These are phyloP conservation scores for Monoraphidium neglectum DNA, from an alignment of 139 green algal species.

Conservation along the genomic window DNA sequence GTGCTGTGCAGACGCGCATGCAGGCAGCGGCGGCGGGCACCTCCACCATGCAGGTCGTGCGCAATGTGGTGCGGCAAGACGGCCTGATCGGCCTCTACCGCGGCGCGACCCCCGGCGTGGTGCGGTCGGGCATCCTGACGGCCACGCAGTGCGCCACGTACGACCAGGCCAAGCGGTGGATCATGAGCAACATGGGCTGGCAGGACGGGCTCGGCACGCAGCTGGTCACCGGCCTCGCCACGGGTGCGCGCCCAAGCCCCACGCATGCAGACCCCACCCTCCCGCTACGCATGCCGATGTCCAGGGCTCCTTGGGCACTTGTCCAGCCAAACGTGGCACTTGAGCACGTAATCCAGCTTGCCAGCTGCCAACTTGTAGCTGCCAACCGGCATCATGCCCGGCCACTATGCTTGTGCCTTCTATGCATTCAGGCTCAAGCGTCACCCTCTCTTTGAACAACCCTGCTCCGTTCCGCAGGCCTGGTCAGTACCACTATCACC, in stretches of 20 bases:
- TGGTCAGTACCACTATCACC: slow-evolving; percentile 72
- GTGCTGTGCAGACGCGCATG: neutral
- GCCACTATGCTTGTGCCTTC: too few species aligned
- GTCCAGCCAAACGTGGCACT: too few species aligned
- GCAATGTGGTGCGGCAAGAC: neutral
- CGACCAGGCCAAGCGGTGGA: slow-evolving; percentile 60
- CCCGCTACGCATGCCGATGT: too few species aligned
- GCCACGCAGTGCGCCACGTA: slow-evolving; percentile 78
- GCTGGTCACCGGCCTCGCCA: slow-evolving; percentile 12
- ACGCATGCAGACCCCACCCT: too few species aligned
- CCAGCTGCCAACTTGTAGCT: too few species aligned
- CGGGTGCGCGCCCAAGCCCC: too few species aligned
- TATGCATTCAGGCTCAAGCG: too few species aligned
- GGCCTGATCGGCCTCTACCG: neutral
- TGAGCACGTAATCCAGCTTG: too few species aligned
- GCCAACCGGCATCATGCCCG: too few species aligned
- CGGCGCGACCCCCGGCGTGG: neutral
- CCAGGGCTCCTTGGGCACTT: too few species aligned
- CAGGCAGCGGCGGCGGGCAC: neutral
- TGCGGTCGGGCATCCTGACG: slow-evolving; percentile 58
- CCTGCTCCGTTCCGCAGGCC: slow-evolving; percentile 24
- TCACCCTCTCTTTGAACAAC: too few species aligned
- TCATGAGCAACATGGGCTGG: slow-evolving; percentile 21
- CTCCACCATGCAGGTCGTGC: neutral
- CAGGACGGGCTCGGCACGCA: slow-evolving; percentile 5